Evolutionary conservation across 805 yeast genomes (phyloP), one percentile per base, ranked within the genome.

Genomic region (Allodekkera sacchari): DNA sequence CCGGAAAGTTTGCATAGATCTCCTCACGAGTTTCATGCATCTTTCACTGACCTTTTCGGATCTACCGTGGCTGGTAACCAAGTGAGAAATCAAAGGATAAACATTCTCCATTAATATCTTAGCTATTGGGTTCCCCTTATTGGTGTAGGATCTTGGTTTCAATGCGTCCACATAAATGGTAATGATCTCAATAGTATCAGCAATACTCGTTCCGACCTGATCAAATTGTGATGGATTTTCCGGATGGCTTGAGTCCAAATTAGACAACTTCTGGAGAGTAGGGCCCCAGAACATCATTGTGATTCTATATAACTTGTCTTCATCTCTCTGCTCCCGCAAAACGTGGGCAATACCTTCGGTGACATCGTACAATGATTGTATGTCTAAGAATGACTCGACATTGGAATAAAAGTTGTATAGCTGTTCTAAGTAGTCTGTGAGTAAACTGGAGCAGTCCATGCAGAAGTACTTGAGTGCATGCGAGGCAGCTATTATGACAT

Each of bases 381-480:
- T 53, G 46, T 83, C 94, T 24, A 87, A 59, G 6, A 69, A 62
- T 32, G 61, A 62, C 19, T 53, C 53, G 18, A 79, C 64, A 36
- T 64, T 65, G 31, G 71, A 70, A 56, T 85, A 89, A 38, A 92
- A 76, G 41, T 72, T 66, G 44, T 78, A 75, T 35, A 92, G 64
- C 52, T 85, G 94, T 33, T 76, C 84, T 43, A 85, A 61, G 51
- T 71, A 83, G 28, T 69, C 68, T 13, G 76, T 70, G 43, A 92
- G 60, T 11, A 76, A 62, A 9, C 54, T 47, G 0, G 88, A 71
- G 48, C 98, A 92, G 57, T 94, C 98, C 48, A 83, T 82, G 59
- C 96, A 88, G 49, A 92, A 84, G 51, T 76, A 89, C 88, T 85
- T 84, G 47, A 92, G 66, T 0, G 99, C 94, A 55, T 83, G 88